Percentiles rank a stretch among this genome's conserved stretches.
These are phyloP conservation scores for Fusarium pseudonygamai DNA, from an alignment of 2,329 filamentous ascomycete species.

Conservation along the genomic window DNA sequence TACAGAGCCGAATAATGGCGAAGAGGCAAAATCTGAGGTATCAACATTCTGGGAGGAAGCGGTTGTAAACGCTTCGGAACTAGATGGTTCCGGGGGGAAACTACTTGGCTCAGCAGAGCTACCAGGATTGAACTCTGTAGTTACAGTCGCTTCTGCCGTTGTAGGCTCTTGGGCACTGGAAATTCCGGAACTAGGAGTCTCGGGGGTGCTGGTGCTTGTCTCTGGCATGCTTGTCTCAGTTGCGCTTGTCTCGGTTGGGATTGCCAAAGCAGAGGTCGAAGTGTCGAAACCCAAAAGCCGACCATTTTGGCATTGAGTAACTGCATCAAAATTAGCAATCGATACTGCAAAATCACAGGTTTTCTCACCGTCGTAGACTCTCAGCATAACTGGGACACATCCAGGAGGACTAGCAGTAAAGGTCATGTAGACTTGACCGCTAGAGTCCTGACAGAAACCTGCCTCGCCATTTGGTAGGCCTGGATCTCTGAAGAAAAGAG, in stretches of 20 bases:
- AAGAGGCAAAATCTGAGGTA: not conserved
- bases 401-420: not conserved
- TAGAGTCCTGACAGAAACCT: not conserved
- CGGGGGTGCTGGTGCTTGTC: too few species aligned
- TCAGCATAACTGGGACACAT: not conserved
- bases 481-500: not conserved
- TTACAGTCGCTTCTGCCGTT: not conserved
- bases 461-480: not conserved
- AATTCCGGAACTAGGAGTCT: not conserved
- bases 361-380: not conserved
- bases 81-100: not conserved
- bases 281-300: not conserved
- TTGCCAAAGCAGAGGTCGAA: not conserved
- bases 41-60: not conserved
- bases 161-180: not conserved
- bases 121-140: not conserved
- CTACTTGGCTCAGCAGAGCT: not conserved
- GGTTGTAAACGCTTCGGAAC: not conserved
- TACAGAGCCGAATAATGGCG: not conserved
- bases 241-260: not conserved
- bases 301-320: not conserved
- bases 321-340: not conserved
- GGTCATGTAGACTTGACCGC: not conserved
- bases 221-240: not conserved
- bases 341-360: accelerated